Evolutionary conservation across 2,329 filamentous ascomycete genomes (phyloP), one percentile per base, ranked within the genome.

Genomic region (Aspergillus novofumigatus): DNA sequence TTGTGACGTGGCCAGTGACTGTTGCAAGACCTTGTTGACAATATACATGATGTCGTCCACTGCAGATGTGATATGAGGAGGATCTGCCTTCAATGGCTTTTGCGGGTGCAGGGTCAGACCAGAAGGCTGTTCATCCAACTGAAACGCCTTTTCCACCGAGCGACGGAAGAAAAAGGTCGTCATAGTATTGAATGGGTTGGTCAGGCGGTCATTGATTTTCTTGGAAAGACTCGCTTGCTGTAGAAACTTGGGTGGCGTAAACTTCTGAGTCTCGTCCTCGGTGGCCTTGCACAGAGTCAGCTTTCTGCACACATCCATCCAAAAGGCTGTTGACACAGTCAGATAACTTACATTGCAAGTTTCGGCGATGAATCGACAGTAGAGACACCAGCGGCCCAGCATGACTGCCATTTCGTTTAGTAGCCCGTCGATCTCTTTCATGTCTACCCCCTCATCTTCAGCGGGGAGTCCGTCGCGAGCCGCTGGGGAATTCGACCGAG

Each of bases 11-110:
- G 90, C 88, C 23, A 97, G 80, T 0, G 91, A 90, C 62, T 93
- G 88, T 62, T 95, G 89, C 7, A 97, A 81, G 35, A 97, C 89
- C 52, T 93, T 88, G 70, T 95, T 96, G 70, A 96, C 90, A 66
- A 99, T 97, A 75, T 97, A 99, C 93, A 99, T 97, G 69, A 97
- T 92, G 76, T 97, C 94, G 77, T 99, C 94, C 8, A 99, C 92
- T 0, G 93, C 92, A 1, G 92, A 92, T 47, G 94, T 93, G 67
- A 99, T 96, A 69, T 91, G 95, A 0, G 94, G 94, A 2, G 91
- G 84, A 65, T 92, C 91, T 57, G 87, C 84, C 53, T 88, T 85
- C 47, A 96, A 80, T 3, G 88, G 81, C 67, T 83, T 89, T 67
- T 83, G 87, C 45, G 88, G 80, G 68, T 87, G 91, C 35, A 99